These are phyloP conservation scores for Xerocomus brunneocitrinus DNA, from an alignment of 768 basidiomycete species.

Conservation along the genomic window DNA sequence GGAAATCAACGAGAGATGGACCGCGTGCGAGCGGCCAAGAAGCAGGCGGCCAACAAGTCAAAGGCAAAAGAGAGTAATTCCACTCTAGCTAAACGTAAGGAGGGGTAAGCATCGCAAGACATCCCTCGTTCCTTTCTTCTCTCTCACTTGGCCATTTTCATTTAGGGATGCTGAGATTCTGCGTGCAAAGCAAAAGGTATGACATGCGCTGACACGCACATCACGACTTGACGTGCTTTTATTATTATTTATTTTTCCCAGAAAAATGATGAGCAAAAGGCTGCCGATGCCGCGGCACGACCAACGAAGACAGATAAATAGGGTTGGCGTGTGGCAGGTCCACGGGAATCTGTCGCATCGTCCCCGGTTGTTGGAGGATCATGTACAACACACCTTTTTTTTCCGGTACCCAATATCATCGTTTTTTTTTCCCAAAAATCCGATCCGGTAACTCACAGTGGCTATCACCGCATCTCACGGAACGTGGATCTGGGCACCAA, in stretches of 20 bases:
- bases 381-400: slow-evolving; percentile 6
- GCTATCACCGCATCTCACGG: slow-evolving; percentile 23
- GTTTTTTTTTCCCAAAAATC: not conserved
- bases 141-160: slow-evolving; percentile 24
- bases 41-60: slow-evolving; percentile 47
- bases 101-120: slow-evolving; percentile 51
- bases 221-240: not conserved
- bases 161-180: slow-evolving; percentile 70
- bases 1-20: slow-evolving; percentile 81
- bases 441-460: slow-evolving; percentile 13
- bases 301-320: slow-evolving; percentile 32
- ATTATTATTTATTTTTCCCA: slow-evolving; percentile 19
- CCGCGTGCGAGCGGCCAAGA: slow-evolving; percentile 72
- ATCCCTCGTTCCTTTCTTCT: slow-evolving; percentile 13
- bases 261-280: slow-evolving; percentile 55
- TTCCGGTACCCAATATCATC: slow-evolving; percentile 14
- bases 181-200: slow-evolving; percentile 75
- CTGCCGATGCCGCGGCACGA: slow-evolving; percentile 21
- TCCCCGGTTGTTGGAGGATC: slow-evolving; percentile 8
- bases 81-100: slow-evolving; percentile 63
- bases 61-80: slow-evolving; percentile 70
- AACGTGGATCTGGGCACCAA: slow-evolving; percentile 17
- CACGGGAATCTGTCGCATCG: slow-evolving; percentile 11
- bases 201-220: slow-evolving; percentile 5
- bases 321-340: slow-evolving; percentile 23